Base-by-base conservation (phyloP, 2,329 filamentous ascomycete genomes). In the Talaromyces sp. region DNA sequence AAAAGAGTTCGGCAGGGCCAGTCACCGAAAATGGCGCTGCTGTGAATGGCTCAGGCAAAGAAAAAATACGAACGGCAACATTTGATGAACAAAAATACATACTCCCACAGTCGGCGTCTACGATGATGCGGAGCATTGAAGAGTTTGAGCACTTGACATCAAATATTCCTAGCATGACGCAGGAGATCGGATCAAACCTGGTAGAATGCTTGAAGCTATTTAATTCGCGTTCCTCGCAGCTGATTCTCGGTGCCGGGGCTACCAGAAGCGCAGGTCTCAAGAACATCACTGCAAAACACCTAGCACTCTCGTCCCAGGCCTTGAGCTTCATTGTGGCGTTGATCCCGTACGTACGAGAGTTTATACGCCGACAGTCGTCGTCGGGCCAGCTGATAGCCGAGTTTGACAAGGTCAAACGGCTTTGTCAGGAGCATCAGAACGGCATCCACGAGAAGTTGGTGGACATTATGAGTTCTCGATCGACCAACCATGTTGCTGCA, bases 261-360 rank as follows among this genome's bases (percentile, higher is more conserved):
- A 97, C 91, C 5, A 84, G 87, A 40, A 92, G 90, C 28, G 95
- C 93, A 1, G 94, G 94, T 0, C 81, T 99, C 23, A 96, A 92
- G 74, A 97, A 97, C 70, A 99, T 99, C 73, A 96, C 91, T 0
- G 96, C 95, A 0, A 95, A 95, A 69, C 94, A 99, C 76, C 84
- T 99, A 1, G 93, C 95, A 0, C 86, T 98, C 18, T 93, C 95
- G 2, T 93, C 90, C 0, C 94, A 97, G 74, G 90, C 93, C 0
- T 78, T 98, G 23, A 89, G 89, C 52, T 97, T 99, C 73, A 87
- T 96, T 53, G 90, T 93, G 28, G 87, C 91, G 0, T 81, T 98
- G 1, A 88, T 96, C 4, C 94, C 95, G 0, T 93, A 98, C 72
- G 84, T 97, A 31, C 87, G 94, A 52, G 95, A 98, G 76, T 96